Evolutionary conservation across 495 filamentous ascomycete species (phyloP).

Genomic region (Talaromyces nanjingensis): DNA sequence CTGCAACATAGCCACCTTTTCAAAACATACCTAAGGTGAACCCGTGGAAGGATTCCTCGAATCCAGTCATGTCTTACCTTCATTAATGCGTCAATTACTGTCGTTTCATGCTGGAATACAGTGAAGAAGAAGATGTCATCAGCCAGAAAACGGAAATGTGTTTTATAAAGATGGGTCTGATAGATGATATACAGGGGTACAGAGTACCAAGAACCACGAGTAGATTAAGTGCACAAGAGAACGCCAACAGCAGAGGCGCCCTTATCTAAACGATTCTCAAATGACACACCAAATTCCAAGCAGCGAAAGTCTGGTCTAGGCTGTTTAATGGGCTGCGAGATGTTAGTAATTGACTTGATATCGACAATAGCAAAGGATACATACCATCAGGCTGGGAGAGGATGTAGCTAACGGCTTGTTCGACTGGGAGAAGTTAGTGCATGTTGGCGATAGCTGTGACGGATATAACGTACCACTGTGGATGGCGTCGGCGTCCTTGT

Average conservation of each 20-base stretch:
- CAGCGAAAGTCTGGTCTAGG: slow-evolving; percentile 1
- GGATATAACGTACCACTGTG: slow-evolving; percentile 77
- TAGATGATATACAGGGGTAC: slow-evolving; percentile 9
- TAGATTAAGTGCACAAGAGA: slow-evolving; percentile 8
- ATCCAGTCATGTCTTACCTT: background rate
- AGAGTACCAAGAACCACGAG: slow-evolving; percentile 9
- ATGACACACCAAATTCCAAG: background rate
- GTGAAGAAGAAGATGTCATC: background rate
- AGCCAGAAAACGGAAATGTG: background rate
- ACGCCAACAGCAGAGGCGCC: background rate
- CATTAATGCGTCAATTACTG: background rate
- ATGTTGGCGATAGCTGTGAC: slow-evolving; percentile 8
- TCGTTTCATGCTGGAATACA: background rate
- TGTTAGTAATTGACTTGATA: slow-evolving; percentile 13
- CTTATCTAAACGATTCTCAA: slow-evolving; percentile 8
- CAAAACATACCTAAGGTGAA: no score
- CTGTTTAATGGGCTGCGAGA: slow-evolving; percentile 33
- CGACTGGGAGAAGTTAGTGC: slow-evolving; percentile 54
- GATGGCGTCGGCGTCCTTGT: slow-evolving; percentile 96
- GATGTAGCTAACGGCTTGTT: slow-evolving; percentile 95
- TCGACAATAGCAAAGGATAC: slow-evolving; percentile 5
- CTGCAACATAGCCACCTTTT: no score
- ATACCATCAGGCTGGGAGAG: slow-evolving; percentile 81
- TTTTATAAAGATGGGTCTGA: slow-evolving; percentile 6
- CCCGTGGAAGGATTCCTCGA: background rate